phyloP scores from a whole-genome alignment of 495 filamentous ascomycete genomes.

The Geoglossum glabrum region DNA sequence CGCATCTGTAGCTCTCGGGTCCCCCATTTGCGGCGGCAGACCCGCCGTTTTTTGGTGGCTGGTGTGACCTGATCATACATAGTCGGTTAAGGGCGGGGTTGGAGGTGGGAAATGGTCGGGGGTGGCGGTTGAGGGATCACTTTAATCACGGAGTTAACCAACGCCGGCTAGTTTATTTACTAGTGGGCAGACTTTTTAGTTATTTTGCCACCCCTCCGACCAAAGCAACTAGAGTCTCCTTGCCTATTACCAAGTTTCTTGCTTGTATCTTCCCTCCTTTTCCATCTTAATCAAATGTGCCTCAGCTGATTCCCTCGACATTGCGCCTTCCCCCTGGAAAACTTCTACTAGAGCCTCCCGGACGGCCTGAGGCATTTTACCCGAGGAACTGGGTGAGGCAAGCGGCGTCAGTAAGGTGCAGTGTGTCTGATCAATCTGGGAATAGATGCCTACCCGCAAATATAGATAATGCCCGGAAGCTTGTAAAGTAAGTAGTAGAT shows the following conservation, averaged over 20 bases:
- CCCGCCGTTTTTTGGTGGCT: no score
- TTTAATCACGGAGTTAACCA: no score
- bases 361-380: conserved; percentile 73
- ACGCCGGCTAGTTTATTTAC: no score
- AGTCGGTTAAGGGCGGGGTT: no score
- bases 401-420: neutral
- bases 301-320: conserved; percentile 31
- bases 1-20: no score
- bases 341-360: conserved; percentile 59
- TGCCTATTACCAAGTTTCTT: conserved; percentile 51
- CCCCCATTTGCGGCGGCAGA: no score
- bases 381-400: conserved; percentile 16
- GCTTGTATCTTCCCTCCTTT: conserved; percentile 48
- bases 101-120: no score
- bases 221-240: no score
- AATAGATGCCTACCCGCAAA: conserved; percentile 63
- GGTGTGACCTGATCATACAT: no score
- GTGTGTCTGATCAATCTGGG: neutral
- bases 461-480: conserved; percentile 36
- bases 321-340: conserved; percentile 26
- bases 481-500: conserved; percentile 39
- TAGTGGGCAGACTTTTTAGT: no score
- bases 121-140: no score
- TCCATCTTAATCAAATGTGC: conserved; percentile 39
- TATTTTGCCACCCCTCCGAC: no score